Conservation (phyloP, 345 rosid genomes). For the Salix caprea region DNA sequence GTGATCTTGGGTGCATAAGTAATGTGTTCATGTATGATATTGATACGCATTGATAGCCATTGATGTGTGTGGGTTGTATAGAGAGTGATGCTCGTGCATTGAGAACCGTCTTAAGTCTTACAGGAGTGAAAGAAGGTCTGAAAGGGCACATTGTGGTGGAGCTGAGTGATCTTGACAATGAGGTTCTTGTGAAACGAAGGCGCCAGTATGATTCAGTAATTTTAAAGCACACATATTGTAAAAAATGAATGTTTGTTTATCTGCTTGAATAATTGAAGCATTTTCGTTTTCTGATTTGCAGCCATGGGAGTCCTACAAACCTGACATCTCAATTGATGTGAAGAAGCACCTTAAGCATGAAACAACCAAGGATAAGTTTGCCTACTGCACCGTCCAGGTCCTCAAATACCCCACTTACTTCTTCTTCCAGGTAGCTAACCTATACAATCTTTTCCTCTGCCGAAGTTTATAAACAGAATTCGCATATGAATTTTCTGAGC, state of each 20-base stretch:
- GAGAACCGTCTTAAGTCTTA: constrained; percentile 69
- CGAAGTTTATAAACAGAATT: no score
- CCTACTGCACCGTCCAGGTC: constrained; percentile 57
- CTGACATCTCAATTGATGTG: constrained; percentile 62
- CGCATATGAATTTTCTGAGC: no score
- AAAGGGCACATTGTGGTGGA: constrained; percentile 73
- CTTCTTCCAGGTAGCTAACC: constrained; percentile 44
- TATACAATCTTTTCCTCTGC: no score
- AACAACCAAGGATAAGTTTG: constrained; percentile 54
- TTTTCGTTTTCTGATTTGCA: constrained; percentile 16
- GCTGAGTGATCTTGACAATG: constrained; percentile 72
- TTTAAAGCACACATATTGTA: no score
- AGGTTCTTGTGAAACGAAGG: constrained; percentile 57
- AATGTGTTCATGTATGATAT: no score
- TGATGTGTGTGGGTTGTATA: no score
- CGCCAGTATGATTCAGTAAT: no score
- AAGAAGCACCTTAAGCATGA: constrained; percentile 62
- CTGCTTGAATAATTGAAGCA: neutral
- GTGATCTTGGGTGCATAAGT: no score
- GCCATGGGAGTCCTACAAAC: constrained; percentile 71
- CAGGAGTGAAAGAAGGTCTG: constrained; percentile 71
- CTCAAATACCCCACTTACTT: constrained; percentile 70
- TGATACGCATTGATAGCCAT: no score
- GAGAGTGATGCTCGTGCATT: constrained; percentile 10
- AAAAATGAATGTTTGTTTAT: neutral